phyloP scores from a whole-genome alignment of 2,329 filamentous ascomycete genomes.

The Teratosphaeriaceae sp. region DNA sequence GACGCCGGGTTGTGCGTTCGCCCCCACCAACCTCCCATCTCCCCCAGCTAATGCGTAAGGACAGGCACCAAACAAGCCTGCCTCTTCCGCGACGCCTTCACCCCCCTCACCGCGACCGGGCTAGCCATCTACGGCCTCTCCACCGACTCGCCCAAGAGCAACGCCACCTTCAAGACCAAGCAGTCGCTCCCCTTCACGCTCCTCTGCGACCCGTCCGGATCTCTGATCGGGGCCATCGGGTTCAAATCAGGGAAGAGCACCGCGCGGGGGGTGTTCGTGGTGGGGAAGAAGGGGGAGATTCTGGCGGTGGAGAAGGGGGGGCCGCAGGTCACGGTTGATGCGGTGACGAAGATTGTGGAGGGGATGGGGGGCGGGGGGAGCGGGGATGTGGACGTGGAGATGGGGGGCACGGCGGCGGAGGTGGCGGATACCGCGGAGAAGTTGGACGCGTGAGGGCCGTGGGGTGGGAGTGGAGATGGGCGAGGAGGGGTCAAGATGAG shows the following conservation, averaged over 20 bases:
- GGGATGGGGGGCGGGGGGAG: conserved; percentile 33
- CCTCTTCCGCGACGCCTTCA: conserved; percentile 82
- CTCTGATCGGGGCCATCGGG: conserved; percentile 79
- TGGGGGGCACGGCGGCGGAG: conserved; percentile 36
- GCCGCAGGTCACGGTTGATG: conserved; percentile 69
- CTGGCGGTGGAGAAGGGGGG: conserved; percentile 67
- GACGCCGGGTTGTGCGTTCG: conserved; percentile 79
- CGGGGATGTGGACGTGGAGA: too few species aligned
- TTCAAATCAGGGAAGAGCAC: conserved; percentile 74
- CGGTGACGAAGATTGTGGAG: conserved; percentile 65
- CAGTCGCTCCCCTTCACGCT: conserved; percentile 84
- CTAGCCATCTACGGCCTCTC: conserved; percentile 87
- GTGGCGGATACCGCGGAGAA: conserved; percentile 41
- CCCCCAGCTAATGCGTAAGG: not conserved
- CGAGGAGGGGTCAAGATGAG: too few species aligned
- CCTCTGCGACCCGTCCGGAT: conserved; percentile 70
- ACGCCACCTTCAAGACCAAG: conserved; percentile 87
- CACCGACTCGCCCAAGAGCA: conserved; percentile 79
- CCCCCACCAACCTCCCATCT: too few species aligned
- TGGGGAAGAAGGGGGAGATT: conserved; percentile 63
- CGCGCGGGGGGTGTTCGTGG: conserved; percentile 77
- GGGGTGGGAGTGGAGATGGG: too few species aligned
- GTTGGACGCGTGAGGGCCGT: conserved; percentile 20
- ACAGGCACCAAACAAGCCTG: conserved; percentile 88
- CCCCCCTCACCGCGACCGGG: conserved; percentile 67